Conservation (phyloP, 306 rosid genomes). For the barrel medic (Medicago truncatula) region DNA sequence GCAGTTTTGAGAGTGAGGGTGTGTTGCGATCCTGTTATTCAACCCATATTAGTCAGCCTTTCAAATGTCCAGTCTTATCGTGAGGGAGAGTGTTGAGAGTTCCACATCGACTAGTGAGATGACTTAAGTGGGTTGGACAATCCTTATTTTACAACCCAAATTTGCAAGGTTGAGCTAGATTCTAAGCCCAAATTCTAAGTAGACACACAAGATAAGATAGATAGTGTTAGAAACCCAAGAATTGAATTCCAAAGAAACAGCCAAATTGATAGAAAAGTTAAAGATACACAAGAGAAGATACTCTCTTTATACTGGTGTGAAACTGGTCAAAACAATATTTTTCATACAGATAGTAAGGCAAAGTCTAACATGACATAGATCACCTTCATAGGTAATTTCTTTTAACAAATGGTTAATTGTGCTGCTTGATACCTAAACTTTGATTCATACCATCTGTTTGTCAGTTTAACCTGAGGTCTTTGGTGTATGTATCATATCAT, state of each 20-base stretch:
- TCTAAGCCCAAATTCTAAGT: background rate
- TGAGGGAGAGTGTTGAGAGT: slow-evolving; percentile 2
- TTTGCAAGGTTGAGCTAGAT: background rate
- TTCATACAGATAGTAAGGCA: background rate
- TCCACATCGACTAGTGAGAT: background rate
- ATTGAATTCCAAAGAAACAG: no score
- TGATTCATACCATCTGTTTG: slow-evolving; percentile 19
- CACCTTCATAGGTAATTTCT: background rate
- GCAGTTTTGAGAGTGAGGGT: background rate
- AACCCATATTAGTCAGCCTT: background rate
- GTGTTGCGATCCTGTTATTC: background rate
- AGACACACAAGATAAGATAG: slow-evolving; percentile 15
- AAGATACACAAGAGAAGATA: no score
- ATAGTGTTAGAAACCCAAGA: background rate
- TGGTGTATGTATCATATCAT: slow-evolving; percentile 11
- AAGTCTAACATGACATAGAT: background rate
- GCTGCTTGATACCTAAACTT: background rate
- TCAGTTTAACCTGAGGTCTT: slow-evolving; percentile 7
- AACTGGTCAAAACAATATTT: no score
- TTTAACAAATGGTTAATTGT: slow-evolving; percentile 18
- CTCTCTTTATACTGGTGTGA: no score
- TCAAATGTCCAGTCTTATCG: background rate
- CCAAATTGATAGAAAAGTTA: no score
- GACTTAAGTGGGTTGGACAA: background rate
- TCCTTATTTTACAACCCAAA: background rate